These are phyloP conservation scores for Phytophthora citricola DNA, from an alignment of 352 stramenopile species.

Conservation along the genomic window DNA sequence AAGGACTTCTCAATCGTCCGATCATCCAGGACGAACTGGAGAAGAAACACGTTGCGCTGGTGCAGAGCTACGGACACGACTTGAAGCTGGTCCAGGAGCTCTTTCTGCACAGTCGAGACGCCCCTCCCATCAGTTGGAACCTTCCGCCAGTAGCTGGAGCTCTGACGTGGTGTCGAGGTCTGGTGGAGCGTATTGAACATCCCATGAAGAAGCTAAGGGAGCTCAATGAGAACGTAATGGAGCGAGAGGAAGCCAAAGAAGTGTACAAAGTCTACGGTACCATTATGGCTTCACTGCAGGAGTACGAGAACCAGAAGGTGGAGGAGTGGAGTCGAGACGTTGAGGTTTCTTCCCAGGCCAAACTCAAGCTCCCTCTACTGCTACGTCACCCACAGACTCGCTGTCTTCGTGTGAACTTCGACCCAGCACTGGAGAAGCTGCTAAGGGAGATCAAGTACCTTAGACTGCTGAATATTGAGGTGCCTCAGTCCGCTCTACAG, in stretches of 20 bases:
- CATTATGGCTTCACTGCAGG: constrained; percentile 96
- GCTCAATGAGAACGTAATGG: constrained; percentile 97
- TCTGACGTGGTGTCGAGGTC: constrained; percentile 95
- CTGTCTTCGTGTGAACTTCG: constrained; percentile 97
- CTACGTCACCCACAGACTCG: constrained; percentile 90
- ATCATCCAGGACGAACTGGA: constrained; percentile 98
- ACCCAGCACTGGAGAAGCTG: constrained; percentile 96
- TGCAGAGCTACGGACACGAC: constrained; percentile 96
- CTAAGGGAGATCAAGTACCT: constrained; percentile 99
- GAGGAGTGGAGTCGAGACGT: constrained; percentile 97
- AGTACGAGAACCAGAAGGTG: constrained; percentile 98
- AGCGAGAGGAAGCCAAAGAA: constrained; percentile 98
- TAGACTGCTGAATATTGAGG: constrained; percentile 93
- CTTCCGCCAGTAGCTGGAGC: constrained; percentile 95
- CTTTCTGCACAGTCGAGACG: constrained; percentile 94
- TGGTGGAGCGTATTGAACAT: constrained; percentile 96
- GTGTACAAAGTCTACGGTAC: constrained; percentile 97
- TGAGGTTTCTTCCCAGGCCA: constrained; percentile 94
- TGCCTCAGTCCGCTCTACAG: constrained; percentile 94
- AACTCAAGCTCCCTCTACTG: constrained; percentile 96
- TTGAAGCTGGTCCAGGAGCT: constrained; percentile 97
- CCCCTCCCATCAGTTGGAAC: constrained; percentile 95
- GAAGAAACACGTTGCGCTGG: constrained; percentile 97
- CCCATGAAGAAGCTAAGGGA: constrained; percentile 97
- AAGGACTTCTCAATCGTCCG: constrained; percentile 93